Evolutionary conservation across 108 stramenopile genomes (phyloP).

Genomic region (Cyclotella sp.): DNA sequence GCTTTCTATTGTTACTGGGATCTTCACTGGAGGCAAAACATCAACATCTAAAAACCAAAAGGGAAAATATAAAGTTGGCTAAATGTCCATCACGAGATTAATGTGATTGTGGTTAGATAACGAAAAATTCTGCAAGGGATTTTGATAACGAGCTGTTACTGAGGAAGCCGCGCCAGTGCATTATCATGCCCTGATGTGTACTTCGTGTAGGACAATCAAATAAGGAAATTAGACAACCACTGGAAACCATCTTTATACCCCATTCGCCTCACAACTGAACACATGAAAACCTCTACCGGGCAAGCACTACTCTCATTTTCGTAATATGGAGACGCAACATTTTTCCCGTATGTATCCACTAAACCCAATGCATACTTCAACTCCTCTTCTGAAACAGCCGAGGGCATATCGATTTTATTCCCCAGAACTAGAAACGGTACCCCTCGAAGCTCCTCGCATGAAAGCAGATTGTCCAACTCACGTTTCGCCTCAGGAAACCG

Average conservation of each 20-base stretch:
- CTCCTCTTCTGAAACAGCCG: constrained; percentile 81
- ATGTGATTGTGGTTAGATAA: too few species aligned
- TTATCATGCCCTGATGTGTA: neutral
- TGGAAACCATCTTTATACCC: constrained; percentile 89
- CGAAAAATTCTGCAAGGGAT: too few species aligned
- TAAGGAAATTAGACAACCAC: constrained; percentile 83
- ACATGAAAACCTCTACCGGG: constrained; percentile 89
- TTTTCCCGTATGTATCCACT: constrained; percentile 87
- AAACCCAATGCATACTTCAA: constrained; percentile 81
- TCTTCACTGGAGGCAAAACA: constrained; percentile 15
- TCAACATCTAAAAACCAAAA: constrained; percentile 1
- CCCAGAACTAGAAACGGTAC: constrained; percentile 89
- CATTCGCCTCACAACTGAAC: constrained; percentile 85
- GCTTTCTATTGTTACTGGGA: constrained; percentile 20
- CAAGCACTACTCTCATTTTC: constrained; percentile 40
- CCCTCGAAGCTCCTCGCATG: constrained; percentile 73
- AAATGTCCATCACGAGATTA: neutral
- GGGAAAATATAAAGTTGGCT: constrained; percentile 25
- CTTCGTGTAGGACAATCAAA: neutral
- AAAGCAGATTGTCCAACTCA: constrained; percentile 77
- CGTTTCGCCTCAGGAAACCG: constrained; percentile 91
- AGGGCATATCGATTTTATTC: constrained; percentile 86
- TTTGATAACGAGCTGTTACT: neutral
- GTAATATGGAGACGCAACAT: constrained; percentile 37
- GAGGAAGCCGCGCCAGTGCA: neutral